Conservation (phyloP, 768 basidiomycete genomes). For the Guyanaporus albipodus region DNA sequence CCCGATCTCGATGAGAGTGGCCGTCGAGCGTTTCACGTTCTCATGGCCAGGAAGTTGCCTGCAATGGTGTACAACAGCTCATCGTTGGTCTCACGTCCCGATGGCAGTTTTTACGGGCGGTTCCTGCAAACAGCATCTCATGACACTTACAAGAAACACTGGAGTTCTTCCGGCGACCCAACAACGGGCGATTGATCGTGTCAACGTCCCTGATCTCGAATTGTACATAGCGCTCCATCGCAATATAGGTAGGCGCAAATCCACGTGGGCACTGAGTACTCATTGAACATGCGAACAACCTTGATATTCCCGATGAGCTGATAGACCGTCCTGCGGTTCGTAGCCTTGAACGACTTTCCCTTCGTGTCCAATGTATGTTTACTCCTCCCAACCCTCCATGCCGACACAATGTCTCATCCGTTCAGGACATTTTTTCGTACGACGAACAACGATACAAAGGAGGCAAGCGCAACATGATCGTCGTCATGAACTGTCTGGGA, state of each 20-base stretch:
- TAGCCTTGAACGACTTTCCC: slow-evolving; percentile 73
- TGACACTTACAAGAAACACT: slow-evolving; percentile 69
- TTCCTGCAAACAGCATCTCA: slow-evolving; percentile 58
- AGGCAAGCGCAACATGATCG: slow-evolving; percentile 83
- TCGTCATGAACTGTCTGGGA: slow-evolving; percentile 71
- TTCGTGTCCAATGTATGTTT: slow-evolving; percentile 85
- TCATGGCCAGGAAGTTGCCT: slow-evolving; percentile 68
- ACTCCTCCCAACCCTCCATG: not conserved
- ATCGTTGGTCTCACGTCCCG: too few species aligned
- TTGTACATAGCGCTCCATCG: slow-evolving; percentile 75
- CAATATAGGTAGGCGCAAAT: slow-evolving; percentile 80
- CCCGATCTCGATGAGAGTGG: slow-evolving; percentile 48
- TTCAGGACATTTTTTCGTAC: slow-evolving; percentile 82
- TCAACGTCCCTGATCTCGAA: slow-evolving; percentile 68
- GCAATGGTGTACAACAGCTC: slow-evolving; percentile 40
- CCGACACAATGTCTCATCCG: not conserved
- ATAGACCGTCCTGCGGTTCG: slow-evolving; percentile 70
- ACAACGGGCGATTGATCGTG: slow-evolving; percentile 68
- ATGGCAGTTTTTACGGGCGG: slow-evolving; percentile 64
- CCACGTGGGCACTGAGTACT: slow-evolving; percentile 79
- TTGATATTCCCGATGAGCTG: slow-evolving; percentile 76
- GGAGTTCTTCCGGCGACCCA: slow-evolving; percentile 74
- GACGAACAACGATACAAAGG: slow-evolving; percentile 80
- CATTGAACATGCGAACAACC: slow-evolving; percentile 76
- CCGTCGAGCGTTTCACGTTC: slow-evolving; percentile 58